A percentile compares a stretch with the other conserved stretches of the same genome.
Evolutionary conservation across 2,329 filamentous ascomycete genomes (phyloP).

Genomic region (Dothideomycetes sp.): DNA sequence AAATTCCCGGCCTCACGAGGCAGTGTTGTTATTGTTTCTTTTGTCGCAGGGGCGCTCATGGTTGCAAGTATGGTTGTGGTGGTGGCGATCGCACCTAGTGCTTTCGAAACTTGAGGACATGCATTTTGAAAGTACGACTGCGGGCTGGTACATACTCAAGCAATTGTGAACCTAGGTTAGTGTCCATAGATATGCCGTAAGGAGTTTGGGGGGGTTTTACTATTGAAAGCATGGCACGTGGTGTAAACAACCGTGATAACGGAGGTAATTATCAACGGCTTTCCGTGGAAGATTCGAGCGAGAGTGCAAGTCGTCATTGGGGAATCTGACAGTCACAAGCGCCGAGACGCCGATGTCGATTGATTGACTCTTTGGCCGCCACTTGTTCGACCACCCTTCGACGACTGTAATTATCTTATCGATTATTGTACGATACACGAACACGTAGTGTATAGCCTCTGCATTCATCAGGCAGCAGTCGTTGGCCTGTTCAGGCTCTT

Average conservation of each 20-base stretch:
- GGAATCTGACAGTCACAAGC: too few relatives aligned
- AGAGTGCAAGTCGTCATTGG: constrained; percentile 6
- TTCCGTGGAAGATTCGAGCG: constrained; percentile 7
- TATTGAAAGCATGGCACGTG: too few relatives aligned
- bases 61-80: constrained; percentile 52
- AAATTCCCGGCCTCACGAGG: constrained; percentile 73
- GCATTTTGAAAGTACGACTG: too few relatives aligned
- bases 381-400: too few relatives aligned
- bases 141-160: too few relatives aligned
- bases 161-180: too few relatives aligned
- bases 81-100: constrained; percentile 43
- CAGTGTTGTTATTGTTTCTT: constrained; percentile 60
- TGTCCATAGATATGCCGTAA: too few relatives aligned
- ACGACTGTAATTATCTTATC: too few relatives aligned
- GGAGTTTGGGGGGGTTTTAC: too few relatives aligned
- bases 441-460: too few relatives aligned
- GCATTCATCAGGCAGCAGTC: neutral
- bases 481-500: neutral
- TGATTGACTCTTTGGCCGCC: neutral
- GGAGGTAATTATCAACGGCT: neutral
- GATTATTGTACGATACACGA: too few relatives aligned
- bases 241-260: neutral
- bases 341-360: neutral
- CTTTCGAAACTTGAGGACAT: constrained; percentile 32
- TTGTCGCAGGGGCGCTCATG: constrained; percentile 53